Evolutionary conservation across 176 grass and related monocot species (phyloP).

Genomic region (Carex littledalei): DNA sequence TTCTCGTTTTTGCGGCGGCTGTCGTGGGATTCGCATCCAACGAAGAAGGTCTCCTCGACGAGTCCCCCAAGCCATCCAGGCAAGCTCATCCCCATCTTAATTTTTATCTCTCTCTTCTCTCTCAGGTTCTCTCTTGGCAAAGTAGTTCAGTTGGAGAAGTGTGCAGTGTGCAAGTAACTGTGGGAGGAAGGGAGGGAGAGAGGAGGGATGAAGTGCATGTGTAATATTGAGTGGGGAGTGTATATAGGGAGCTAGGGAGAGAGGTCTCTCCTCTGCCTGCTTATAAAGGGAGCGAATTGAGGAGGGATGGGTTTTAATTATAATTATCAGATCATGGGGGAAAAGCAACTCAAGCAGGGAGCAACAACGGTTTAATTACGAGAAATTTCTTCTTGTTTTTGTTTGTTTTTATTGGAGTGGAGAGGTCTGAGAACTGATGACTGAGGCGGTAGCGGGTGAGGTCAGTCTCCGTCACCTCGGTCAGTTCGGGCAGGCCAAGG

Average conservation of each 20-base stretch:
- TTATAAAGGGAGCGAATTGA: conserved; percentile 15
- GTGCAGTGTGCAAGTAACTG: no score
- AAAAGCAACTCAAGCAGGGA: not conserved
- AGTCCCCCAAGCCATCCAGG: conserved; percentile 52
- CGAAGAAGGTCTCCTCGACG: conserved; percentile 84
- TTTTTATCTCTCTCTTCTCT: no score
- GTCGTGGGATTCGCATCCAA: conserved; percentile 55
- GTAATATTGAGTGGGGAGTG: no score
- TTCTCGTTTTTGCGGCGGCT: conserved; percentile 76
- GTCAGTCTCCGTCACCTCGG: not conserved
- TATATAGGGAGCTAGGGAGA: no score
- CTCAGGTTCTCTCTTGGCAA: no score
- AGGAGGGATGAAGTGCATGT: no score
- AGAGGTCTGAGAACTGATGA: not conserved
- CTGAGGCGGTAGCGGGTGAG: not conserved
- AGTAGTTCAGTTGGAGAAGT: no score
- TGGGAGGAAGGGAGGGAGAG: no score
- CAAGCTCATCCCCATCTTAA: conserved; percentile 42
- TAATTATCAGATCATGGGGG: not conserved
- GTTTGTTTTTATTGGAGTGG: not conserved
- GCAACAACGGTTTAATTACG: conserved; percentile 15
- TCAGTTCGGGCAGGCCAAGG: not conserved
- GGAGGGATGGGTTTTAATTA: not conserved
- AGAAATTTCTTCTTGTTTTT: conserved; percentile 5
- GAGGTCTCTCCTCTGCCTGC: not conserved